Percentiles rank a stretch among this genome's conserved stretches.
These are phyloP conservation scores for Plenodomus lindquistii DNA, from an alignment of 2,329 filamentous ascomycete species.

Conservation along the genomic window DNA sequence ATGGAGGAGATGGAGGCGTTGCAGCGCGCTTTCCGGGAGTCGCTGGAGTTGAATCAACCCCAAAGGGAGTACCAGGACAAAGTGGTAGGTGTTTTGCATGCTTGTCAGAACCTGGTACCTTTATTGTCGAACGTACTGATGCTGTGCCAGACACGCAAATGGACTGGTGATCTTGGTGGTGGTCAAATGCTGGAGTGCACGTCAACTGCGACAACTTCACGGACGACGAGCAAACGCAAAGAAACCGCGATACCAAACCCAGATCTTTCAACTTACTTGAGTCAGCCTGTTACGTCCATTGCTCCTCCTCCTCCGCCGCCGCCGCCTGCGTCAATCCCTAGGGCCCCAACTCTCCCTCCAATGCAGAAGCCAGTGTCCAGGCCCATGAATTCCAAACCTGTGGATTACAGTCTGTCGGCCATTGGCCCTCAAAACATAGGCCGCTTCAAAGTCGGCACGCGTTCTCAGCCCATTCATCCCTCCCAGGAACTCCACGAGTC, in stretches of 20 bases:
- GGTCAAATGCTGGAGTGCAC: conserved; percentile 2
- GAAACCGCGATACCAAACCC: neutral
- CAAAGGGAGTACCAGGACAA: conserved; percentile 6
- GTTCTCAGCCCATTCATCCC: conserved; percentile 24
- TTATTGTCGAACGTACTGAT: neutral
- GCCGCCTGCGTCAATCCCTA: conserved; percentile 4
- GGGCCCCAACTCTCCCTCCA: conserved; percentile 1
- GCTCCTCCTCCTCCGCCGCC: conserved; percentile 8
- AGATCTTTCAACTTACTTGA: neutral
- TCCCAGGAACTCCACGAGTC: conserved; percentile 23
- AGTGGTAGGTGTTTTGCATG: conserved; percentile 6
- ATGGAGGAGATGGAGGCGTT: conserved; percentile 12
- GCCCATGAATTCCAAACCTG: conserved; percentile 3
- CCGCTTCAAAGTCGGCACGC: conserved; percentile 23
- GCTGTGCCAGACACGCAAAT: neutral
- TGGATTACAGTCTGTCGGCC: conserved; percentile 21
- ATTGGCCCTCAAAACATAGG: conserved; percentile 23
- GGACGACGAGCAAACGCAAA: neutral
- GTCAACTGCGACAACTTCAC: neutral
- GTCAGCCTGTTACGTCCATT: neutral
- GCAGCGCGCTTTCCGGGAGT: conserved; percentile 9
- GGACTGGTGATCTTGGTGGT: neutral
- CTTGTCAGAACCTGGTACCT: too few species aligned
- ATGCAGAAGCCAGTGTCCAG: conserved; percentile 8
- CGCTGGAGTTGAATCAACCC: neutral